Percentiles rank a stretch among this genome's conserved stretches.
These are phyloP conservation scores for Gillenia trifoliata DNA, from an alignment of 306 rosid species.

Conservation along the genomic window DNA sequence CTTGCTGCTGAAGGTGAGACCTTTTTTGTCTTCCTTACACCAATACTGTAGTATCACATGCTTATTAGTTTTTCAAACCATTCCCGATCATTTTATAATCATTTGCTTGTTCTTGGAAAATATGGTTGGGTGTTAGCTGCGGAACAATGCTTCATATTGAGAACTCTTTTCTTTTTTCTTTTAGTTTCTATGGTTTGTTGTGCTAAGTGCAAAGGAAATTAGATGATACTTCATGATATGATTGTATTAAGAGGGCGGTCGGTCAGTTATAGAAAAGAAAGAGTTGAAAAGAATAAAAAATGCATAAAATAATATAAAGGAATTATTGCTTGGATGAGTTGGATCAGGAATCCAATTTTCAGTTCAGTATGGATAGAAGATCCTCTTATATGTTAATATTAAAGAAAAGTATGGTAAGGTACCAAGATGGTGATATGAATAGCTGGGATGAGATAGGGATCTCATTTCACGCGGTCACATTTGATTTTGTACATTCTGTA, in stretches of 20 bases:
- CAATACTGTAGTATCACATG: not conserved
- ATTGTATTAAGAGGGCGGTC: not conserved
- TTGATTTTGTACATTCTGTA: not conserved
- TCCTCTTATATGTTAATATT: not conserved
- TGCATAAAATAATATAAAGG: not conserved
- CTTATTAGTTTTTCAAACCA: not conserved
- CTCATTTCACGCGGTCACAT: not conserved
- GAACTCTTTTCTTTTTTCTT: not conserved
- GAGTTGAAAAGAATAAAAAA: not conserved
- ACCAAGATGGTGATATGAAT: not conserved
- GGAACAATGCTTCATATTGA: not conserved
- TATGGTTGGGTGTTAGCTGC: not conserved
- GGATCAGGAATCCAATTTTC: not conserved
- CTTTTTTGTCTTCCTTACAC: not conserved
- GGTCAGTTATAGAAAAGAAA: not conserved
- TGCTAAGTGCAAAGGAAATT: not conserved
- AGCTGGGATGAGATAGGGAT: not conserved
- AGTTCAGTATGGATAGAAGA: not conserved
- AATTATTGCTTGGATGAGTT: not conserved
- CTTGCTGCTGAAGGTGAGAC: constrained; percentile 95
- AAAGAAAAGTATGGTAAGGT: not conserved
- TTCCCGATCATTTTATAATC: not conserved
- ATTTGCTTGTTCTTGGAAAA: not conserved
- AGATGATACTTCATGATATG: not conserved
- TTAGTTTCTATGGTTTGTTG: not conserved